Evolutionary conservation across 192 early-diverging fungal species (phyloP), one percentile per base, ranked within the genome.

Genomic region (Gaertneriomyces semiglobifer): DNA sequence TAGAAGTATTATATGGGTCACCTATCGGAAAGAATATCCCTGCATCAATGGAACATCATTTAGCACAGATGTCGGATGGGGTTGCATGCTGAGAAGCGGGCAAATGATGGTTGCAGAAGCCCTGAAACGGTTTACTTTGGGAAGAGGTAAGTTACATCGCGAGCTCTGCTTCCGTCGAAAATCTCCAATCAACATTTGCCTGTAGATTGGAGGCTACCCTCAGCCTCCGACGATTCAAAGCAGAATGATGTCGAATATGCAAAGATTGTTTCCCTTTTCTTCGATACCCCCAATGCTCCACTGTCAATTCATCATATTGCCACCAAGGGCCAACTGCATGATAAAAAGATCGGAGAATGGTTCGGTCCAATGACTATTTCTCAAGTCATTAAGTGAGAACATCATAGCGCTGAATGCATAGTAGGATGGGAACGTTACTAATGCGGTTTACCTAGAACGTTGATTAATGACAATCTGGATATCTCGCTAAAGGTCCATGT

Each of bases 261-360:
- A 33, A 33, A 83, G 76, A 88, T 92, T 53, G 72, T 94, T 33
- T 74, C 75, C 33, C 88, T 86, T 85, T 96, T 98, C 57, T 68
- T 94, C 53, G 96, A 98, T 59, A 70, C 77, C 7, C 71, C 76
- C 47, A 57, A 73, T 50, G 89, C 87, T 25, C 82, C 89, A 0
- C 95, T 94, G 62, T 95, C 95, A n/a, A 91, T 98, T 14, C 96
- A 98, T 54, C 79, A 87, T 39, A 92, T 98, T 67, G 92, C 93
- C 6, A 73, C 89, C 18, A 74, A 89, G 6, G 96, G 95, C 10
- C 81, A 82, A 56, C 88, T 91, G 71, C 82, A 86, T 51, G 94
- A 88, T 43, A 95, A 94, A 68, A 84, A 89, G 41, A 90, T 98
- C 70, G 96, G 96, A 25, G 86, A 96, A 75, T 99, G 96, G 95